Percentiles rank a stretch among this genome's conserved stretches.
Evolutionary conservation across 2,329 filamentous ascomycete species (phyloP).

Genomic region (Calonectria leucothoes): DNA sequence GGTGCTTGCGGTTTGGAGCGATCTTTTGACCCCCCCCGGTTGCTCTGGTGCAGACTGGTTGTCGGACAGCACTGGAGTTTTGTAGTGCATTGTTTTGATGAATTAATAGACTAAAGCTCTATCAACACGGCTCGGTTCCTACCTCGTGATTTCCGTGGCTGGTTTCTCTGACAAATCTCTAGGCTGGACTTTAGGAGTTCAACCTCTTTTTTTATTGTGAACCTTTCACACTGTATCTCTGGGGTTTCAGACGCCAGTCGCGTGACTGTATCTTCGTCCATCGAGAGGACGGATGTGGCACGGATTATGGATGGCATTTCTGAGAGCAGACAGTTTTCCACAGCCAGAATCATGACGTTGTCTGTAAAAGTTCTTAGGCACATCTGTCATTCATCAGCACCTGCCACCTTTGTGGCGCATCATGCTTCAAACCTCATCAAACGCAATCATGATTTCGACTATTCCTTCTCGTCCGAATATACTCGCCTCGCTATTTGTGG

Average conservation of each 20-base stretch:
- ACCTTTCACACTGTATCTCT: neutral
- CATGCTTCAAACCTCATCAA: constrained; percentile 52
- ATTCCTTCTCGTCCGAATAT: constrained; percentile 50
- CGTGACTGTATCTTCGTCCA: neutral
- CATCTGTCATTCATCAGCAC: constrained; percentile 40
- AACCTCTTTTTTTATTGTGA: neutral
- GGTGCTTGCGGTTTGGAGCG: too few relatives aligned
- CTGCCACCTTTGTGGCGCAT: neutral
- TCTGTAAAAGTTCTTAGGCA: constrained; percentile 56
- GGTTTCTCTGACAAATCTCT: neutral
- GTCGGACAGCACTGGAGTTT: too few relatives aligned
- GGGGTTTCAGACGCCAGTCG: neutral
- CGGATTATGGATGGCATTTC: neutral
- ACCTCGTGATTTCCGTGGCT: neutral
- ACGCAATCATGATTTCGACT: constrained; percentile 55
- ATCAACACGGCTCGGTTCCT: neutral
- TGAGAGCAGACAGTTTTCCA: constrained; percentile 58
- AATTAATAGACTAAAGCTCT: neutral
- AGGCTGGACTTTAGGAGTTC: neutral
- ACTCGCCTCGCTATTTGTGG: constrained; percentile 14
- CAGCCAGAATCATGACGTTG: constrained; percentile 56
- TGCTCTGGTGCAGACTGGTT: too few relatives aligned
- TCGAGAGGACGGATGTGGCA: neutral
- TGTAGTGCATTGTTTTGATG: neutral
- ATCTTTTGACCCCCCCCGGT: too few relatives aligned